phyloP scores from a whole-genome alignment of 1,284 basidiomycete species.

The Ustilago trichophora region DNA sequence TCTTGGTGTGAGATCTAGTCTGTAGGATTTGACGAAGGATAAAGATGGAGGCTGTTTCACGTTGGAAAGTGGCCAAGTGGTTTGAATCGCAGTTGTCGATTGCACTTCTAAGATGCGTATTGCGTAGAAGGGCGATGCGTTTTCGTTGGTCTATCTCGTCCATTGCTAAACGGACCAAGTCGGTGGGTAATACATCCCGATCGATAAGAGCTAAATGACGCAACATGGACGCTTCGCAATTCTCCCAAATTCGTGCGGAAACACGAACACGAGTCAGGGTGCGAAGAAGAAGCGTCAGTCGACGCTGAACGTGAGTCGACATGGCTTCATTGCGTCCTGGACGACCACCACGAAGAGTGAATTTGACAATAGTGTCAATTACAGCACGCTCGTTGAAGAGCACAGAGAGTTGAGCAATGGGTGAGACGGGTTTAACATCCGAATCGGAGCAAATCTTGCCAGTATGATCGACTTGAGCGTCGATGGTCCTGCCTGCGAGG shows the following conservation, averaged over 20 bases:
- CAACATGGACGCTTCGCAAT: slow-evolving; percentile 11
- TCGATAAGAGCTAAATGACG: slow-evolving; percentile 18
- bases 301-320: slow-evolving; percentile 6
- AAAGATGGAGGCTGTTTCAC: slow-evolving; percentile 28
- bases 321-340: not conserved
- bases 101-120: not conserved
- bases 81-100: too few relatives aligned
- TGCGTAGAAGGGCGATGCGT: slow-evolving; percentile 3
- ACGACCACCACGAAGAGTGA: slow-evolving; percentile 14
- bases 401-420: not conserved
- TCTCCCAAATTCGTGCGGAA: slow-evolving; percentile 18
- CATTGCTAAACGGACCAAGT: slow-evolving; percentile 2
- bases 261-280: slow-evolving; percentile 11
- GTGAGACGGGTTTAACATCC: too few relatives aligned
- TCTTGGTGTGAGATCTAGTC: not conserved
- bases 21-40: slow-evolving; percentile 27
- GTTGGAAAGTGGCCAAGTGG: too few relatives aligned
- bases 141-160: slow-evolving; percentile 14
- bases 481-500: too few relatives aligned
- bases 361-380: slow-evolving; percentile 11
- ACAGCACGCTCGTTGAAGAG: slow-evolving; percentile 4
- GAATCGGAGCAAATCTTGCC: too few relatives aligned
- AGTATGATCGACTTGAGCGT: too few relatives aligned
- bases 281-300: slow-evolving; percentile 6
- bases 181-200: slow-evolving; percentile 7